These are phyloP conservation scores for Oenanthe sinensis DNA, from an alignment of 129 eudicot species.

Conservation along the genomic window DNA sequence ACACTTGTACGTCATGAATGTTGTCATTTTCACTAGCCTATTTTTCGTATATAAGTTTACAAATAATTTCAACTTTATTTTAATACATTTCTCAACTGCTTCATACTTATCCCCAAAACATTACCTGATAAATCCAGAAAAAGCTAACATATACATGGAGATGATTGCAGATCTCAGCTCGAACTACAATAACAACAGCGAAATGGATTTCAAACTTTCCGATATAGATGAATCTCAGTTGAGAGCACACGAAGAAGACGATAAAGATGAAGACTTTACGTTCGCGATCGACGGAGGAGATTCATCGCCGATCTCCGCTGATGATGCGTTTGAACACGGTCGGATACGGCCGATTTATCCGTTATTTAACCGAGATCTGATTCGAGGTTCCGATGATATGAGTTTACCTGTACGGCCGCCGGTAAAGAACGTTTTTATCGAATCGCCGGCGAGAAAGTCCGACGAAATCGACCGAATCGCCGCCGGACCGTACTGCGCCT, in stretches of 20 bases:
- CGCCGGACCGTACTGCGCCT: constrained; percentile 44
- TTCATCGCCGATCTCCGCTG: constrained; percentile 32
- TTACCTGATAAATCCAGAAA: neutral
- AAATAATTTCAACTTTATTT: neutral
- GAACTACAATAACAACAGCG: neutral
- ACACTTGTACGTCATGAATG: neutral
- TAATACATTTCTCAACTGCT: neutral
- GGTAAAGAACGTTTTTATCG: constrained; percentile 45
- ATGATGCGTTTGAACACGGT: constrained; percentile 40
- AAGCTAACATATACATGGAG: neutral
- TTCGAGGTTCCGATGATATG: constrained; percentile 12
- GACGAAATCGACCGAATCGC: constrained; percentile 17
- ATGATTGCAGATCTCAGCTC: neutral
- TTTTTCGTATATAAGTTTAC: neutral
- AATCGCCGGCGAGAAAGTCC: constrained; percentile 16
- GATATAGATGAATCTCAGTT: neutral
- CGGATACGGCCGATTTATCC: constrained; percentile 57
- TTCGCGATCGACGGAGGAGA: constrained; percentile 24
- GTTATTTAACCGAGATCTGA: constrained; percentile 35
- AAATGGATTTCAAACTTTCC: neutral
- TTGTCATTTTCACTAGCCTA: neutral
- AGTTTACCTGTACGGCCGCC: constrained; percentile 35
- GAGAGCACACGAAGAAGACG: neutral
- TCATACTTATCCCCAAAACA: neutral
- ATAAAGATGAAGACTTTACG: constrained; percentile 48